These are phyloP conservation scores for Eurotiales sp. DNA, from an alignment of 2,329 filamentous ascomycete genomes.

Conservation along the genomic window DNA sequence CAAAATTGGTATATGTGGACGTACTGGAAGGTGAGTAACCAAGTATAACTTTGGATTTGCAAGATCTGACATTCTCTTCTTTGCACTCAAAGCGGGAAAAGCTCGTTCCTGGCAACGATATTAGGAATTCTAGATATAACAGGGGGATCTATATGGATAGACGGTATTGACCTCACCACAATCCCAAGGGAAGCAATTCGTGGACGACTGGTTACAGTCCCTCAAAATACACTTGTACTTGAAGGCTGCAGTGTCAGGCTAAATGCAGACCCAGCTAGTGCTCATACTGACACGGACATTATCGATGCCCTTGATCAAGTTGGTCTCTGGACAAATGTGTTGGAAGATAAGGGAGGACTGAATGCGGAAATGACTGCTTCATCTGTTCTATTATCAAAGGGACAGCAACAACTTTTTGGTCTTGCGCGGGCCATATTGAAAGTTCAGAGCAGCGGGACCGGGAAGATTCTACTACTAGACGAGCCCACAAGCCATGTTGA, in stretches of 20 bases:
- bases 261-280: slow-evolving; percentile 37
- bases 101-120: slow-evolving; percentile 38
- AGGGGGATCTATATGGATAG: slow-evolving; percentile 39
- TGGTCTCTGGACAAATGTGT: slow-evolving; percentile 29
- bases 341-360: slow-evolving; percentile 37
- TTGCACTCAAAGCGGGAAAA: slow-evolving; percentile 44
- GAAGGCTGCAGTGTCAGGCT: slow-evolving; percentile 32
- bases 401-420: slow-evolving; percentile 62
- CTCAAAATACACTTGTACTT: slow-evolving; percentile 43
- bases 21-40: slow-evolving; percentile 10
- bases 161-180: slow-evolving; percentile 38
- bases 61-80: not conserved
- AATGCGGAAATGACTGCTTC: slow-evolving; percentile 44
- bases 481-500: not conserved
- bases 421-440: slow-evolving; percentile 56
- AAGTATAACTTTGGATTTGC: not conserved
- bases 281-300: slow-evolving; percentile 30
- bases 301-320: slow-evolving; percentile 34
- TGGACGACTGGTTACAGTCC: slow-evolving; percentile 37
- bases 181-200: slow-evolving; percentile 38
- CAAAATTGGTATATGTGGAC: slow-evolving; percentile 12
- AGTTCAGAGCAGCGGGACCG: slow-evolving; percentile 23
- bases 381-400: slow-evolving; percentile 44
- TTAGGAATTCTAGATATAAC: slow-evolving; percentile 41
- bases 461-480: not conserved